These are phyloP conservation scores for Russula dissimulans DNA, from an alignment of 768 basidiomycete species.

Conservation along the genomic window DNA sequence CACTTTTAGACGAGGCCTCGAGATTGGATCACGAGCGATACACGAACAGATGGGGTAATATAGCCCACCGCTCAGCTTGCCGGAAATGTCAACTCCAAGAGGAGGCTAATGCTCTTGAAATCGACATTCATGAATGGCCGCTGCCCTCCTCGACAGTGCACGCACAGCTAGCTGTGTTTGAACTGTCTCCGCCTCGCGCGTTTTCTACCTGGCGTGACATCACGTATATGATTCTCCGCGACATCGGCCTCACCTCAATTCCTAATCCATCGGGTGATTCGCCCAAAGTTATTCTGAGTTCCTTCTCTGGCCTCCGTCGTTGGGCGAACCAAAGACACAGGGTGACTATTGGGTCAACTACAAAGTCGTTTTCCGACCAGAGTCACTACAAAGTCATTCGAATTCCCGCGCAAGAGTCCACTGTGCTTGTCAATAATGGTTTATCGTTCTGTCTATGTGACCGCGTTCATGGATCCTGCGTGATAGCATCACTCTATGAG, in stretches of 20 bases:
- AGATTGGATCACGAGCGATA: background rate
- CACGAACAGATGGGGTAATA: too few species aligned
- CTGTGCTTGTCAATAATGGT: conserved; percentile 1
- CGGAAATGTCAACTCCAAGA: background rate
- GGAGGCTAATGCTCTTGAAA: background rate
- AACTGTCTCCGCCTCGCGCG: background rate
- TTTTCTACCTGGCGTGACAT: conserved; percentile 12
- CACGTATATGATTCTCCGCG: conserved; percentile 5
- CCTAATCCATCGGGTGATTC: background rate
- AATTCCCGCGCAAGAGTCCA: background rate
- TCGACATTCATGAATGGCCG: conserved; percentile 10
- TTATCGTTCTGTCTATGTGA: conserved; percentile 7
- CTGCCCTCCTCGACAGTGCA: background rate
- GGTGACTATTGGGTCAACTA: conserved; percentile 8
- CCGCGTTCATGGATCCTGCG: background rate
- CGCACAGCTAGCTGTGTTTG: conserved; percentile 7
- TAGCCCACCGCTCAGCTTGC: background rate
- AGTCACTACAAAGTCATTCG: background rate
- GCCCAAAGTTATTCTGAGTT: background rate
- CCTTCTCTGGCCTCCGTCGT: background rate
- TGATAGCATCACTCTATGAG: background rate
- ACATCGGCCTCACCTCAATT: background rate
- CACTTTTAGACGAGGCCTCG: background rate
- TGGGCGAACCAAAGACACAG: background rate
- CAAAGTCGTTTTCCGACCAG: background rate